Base-by-base conservation (phyloP, 495 filamentous ascomycete species). In the Penicillium manginii region DNA sequence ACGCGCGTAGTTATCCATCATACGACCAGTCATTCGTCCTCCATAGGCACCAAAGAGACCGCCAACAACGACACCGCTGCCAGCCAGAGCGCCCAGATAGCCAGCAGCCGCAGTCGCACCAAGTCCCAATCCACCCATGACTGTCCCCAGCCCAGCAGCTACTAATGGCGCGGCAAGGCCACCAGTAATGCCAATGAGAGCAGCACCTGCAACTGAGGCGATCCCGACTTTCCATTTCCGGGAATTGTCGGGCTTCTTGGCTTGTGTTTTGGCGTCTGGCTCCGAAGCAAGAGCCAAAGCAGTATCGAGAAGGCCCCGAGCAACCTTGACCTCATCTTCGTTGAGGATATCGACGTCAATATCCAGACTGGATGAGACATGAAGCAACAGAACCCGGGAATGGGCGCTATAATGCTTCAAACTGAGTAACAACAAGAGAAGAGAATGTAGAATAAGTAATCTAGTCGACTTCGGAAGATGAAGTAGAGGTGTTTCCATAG, bases 41-140 rank as follows among this genome's bases (percentile, higher is more conserved):
- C 92, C 92, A 68, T 94, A 96, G 9, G 92, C 90, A 31, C 93
- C 93, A 65, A 98, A 96, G 12, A 98, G 72, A 49, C 88, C 84
- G 5, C 92, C 93, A 18, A 96, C 88, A 42, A 91, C 74, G 15
- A 92, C 84, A 6, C 84, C 82, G 62, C 86, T 96, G 22, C 90
- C 83, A 11, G 91, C 90, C 52, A 97, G 70, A 14, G 86, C 78
- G 14, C 92, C 94, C 0, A 98, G 74, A 54, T 96, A 87, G 8
- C 86, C 84, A 12, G 92, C 91, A 21, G 90, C 89, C 2, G 88
- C 88, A 26, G 88, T 89, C 11, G 87, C 84, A 15, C 90, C 91
- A 0, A 97, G 79, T 7, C 93, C 91, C 6, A 92, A 67, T 4
- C 89, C 90, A 18, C 91, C 91, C 80, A 93, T 87, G 0, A 96